Base-by-base conservation (phyloP, 441 rosid genomes). In the Populus hybrid region DNA sequence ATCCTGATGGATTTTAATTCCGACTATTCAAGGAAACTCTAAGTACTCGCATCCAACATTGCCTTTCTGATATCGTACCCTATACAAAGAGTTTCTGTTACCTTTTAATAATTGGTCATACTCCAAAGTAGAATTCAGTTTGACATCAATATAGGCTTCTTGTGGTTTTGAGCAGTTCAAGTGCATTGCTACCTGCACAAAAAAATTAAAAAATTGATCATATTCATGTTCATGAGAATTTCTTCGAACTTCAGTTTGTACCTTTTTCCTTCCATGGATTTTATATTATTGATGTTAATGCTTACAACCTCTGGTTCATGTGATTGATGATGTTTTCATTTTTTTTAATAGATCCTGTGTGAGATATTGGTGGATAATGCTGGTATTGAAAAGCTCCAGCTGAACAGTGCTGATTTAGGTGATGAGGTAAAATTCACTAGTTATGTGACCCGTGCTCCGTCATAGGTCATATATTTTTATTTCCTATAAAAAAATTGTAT, bases 361-460 rank as follows among this genome's bases (percentile, higher is more conserved):
- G 88, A 85, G 66, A 87, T 91, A 72, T 87, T 95, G 89, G 90
- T 77, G 82, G 85, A 86, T 73, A 95, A 95, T 84, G 72, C 83
- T 57, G 88, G 94, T 79, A 87, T 95, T 73, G 86, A 93, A 83
- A 92, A 88, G 86, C 94, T 95, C 79, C 97, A 88, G 84, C 87
- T 95, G 81, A 93, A 91, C 88, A 91, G 99, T 79, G 83, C 88
- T 69, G 91, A 87, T 83, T 6, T 95, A 77, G 95, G 96, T 67
- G 99, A 95, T 84, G 96, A 92, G 97, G 98, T 95, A 79, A 54
- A 38, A 7, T 59, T 67, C 38, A 57, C 20, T 10, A 67, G 36
- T 38, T 28, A 28, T 28, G 30, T 28, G 30, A 2, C 30, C 30
- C 30, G 3, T 28, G 30, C 30, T 28, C 30, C 30, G 4, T 28